phyloP scores from a whole-genome alignment of 129 eudicot genomes.

The Ambrosia trifida region DNA sequence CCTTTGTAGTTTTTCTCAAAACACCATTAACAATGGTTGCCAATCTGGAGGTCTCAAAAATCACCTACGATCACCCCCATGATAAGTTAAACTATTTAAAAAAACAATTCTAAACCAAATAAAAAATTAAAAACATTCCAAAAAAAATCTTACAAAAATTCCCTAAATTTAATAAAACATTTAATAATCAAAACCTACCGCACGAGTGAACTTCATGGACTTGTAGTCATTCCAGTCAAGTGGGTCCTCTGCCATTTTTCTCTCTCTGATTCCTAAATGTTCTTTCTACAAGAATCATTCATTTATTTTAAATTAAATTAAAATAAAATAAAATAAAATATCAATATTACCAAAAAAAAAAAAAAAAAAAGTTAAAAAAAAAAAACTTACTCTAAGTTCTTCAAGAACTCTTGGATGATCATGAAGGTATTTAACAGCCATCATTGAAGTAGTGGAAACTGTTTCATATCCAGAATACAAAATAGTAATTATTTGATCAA shows the following conservation, averaged over 20 bases:
- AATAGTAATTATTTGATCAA: conserved; percentile 90
- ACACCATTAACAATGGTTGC: conserved; percentile 98
- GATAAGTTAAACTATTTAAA: conserved; percentile 23
- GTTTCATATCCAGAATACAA: conserved; percentile 97
- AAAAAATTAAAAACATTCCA: conserved; percentile 11
- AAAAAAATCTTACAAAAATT: conserved; percentile 22
- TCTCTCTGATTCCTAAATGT: conserved; percentile 85
- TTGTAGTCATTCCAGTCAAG: conserved; percentile 83
- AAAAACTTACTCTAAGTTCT: conserved; percentile 79
- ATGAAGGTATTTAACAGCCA: conserved; percentile 97
- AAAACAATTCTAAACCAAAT: background rate
- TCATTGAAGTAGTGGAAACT: conserved; percentile 98
- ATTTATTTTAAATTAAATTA: too few species aligned
- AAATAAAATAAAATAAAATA: too few species aligned
- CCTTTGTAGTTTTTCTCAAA: conserved; percentile 87
- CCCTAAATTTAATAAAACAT: conserved; percentile 12
- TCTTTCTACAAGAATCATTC: conserved; percentile 60
- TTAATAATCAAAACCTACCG: conserved; percentile 57
- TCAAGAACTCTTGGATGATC: conserved; percentile 94
- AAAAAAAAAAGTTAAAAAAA: background rate
- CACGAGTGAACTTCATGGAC: conserved; percentile 95
- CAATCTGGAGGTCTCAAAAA: conserved; percentile 92
- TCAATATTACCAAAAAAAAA: background rate
- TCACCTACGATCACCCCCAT: conserved; percentile 59
- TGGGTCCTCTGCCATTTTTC: conserved; percentile 78